These are phyloP conservation scores for Solanum corneliomulleri DNA, from an alignment of 257 asterid genomes.

Conservation along the genomic window DNA sequence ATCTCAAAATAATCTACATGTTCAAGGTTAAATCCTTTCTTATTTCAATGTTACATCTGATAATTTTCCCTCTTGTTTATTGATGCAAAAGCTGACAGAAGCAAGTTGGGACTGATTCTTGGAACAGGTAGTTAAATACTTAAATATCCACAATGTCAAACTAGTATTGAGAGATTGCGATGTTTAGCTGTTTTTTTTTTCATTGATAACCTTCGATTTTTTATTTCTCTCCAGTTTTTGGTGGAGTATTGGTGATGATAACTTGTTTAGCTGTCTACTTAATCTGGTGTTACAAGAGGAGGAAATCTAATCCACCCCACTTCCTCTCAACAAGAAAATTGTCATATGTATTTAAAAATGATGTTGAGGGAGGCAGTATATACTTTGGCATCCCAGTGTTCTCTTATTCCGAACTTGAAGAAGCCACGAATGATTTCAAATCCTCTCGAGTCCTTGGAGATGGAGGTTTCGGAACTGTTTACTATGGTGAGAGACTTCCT, in stretches of 20 bases:
- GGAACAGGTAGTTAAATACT: neutral
- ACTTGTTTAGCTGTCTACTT: neutral
- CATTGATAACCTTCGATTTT: neutral
- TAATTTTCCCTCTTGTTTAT: neutral
- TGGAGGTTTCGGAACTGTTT: conserved; percentile 5
- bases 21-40: neutral
- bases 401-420: neutral
- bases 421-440: neutral
- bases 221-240: neutral
- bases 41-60: neutral
- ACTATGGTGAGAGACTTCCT: neutral
- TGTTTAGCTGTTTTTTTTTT: neutral
- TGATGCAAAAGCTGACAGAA: neutral
- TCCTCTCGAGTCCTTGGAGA: neutral
- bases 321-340: neutral
- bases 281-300: neutral
- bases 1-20: neutral
- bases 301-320: neutral
- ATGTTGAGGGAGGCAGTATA: neutral
- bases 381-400: neutral
- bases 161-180: neutral
- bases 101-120: neutral
- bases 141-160: neutral
- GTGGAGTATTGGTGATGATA: neutral
- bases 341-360: neutral